Evolutionary conservation across 2,329 filamentous ascomycete species (phyloP), one percentile per base, ranked within the genome.

Genomic region (Sclerotinia nivalis): DNA sequence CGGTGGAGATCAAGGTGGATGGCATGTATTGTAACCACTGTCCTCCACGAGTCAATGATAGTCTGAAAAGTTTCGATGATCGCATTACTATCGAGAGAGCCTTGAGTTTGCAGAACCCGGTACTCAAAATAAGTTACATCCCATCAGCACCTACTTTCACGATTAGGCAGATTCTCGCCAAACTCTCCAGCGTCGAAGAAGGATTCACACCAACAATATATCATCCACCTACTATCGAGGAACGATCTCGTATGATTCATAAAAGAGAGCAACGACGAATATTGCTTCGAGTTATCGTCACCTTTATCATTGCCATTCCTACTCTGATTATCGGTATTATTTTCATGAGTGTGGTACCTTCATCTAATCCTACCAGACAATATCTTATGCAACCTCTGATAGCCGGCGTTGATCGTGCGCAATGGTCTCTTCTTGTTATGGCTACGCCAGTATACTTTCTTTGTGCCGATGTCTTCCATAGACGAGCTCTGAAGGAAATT

Each of bases 371-470:
- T 0, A 84, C 84, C 18, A 88, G 89, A 69, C 82, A 83, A 72
- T 93, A 87, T 74, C 81, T 96, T 58, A 93, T 93, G 86, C 87
- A 89, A 0, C 90, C 93, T 83, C 87, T 85, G 73, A 88, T 86
- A 4, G 88, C 87, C 2, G 92, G 93, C 0, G 89, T 94, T 67
- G 92, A 87, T 73, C 88, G 93, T 31, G 85, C 90, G 8, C 92
- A 95, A 79, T 91, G 95, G 82, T 87, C 91, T 6, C 84, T 97
- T 0, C 93, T 95, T 75, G 86, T 93, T 69, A 84, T 97, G 76
- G 89, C 93, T 2, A 97, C 93, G 0, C 93, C 93, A 0, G 89
- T 97, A 10, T 97, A 96, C 83, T 90, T 97, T 76, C 92, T 92
- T 74, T 91, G 91, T 1, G 92, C 94, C 0, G 92, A 97, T 78